Percentiles rank a stretch among this genome's conserved stretches.
These are phyloP conservation scores for Glycine soja DNA, from an alignment of 306 rosid species.

Conservation along the genomic window DNA sequence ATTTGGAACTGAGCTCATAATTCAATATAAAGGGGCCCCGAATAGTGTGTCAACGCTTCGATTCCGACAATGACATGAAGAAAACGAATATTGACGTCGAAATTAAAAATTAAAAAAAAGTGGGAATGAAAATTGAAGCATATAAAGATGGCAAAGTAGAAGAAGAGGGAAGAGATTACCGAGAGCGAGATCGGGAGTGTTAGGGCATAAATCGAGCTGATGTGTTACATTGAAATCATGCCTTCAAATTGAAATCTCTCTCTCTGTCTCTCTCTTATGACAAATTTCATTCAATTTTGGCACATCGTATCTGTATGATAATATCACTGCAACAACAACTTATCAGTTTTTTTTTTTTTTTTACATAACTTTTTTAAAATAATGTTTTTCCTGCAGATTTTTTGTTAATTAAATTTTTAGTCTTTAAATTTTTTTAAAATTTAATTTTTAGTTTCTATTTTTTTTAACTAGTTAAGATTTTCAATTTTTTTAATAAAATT, in stretches of 20 bases:
- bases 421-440: too few relatives aligned
- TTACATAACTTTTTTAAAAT: background rate
- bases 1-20: slow-evolving; percentile 38
- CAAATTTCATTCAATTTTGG: slow-evolving; percentile 26
- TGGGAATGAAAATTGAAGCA: slow-evolving; percentile 33
- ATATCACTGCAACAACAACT: slow-evolving; percentile 2
- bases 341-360: background rate
- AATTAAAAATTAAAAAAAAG: background rate
- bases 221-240: slow-evolving; percentile 45
- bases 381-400: background rate
- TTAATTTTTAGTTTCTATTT: too few relatives aligned
- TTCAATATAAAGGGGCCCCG: slow-evolving; percentile 3
- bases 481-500: too few relatives aligned
- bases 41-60: background rate
- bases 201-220: slow-evolving; percentile 41
- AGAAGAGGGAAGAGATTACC: slow-evolving; percentile 37
- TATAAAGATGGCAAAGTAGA: slow-evolving; percentile 4
- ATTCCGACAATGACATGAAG: slow-evolving; percentile 41
- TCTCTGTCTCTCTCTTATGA: slow-evolving; percentile 2
- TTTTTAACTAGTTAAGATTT: too few relatives aligned
- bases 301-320: background rate
- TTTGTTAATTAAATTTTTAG: too few relatives aligned
- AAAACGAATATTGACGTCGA: slow-evolving; percentile 27
- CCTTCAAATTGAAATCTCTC: slow-evolving; percentile 50
- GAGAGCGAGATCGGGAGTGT: slow-evolving; percentile 48